phyloP scores from a whole-genome alignment of 805 yeast species.

The Pichia pseudocactophila region DNA sequence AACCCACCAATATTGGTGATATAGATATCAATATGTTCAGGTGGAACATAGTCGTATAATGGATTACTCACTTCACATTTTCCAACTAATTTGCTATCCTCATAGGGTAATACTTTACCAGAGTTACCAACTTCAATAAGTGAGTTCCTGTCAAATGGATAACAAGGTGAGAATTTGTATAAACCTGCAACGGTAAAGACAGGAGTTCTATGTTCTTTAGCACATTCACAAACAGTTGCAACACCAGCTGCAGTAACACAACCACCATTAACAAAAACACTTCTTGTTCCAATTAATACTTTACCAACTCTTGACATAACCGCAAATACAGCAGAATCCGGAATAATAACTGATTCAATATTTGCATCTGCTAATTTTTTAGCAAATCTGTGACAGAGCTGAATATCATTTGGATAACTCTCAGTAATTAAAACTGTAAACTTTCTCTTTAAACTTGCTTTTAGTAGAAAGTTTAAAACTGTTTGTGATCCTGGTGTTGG shows the following conservation, averaged over 20 bases:
- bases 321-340: slow-evolving; percentile 88
- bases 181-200: slow-evolving; percentile 93
- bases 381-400: slow-evolving; percentile 70
- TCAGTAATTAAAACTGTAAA: slow-evolving; percentile 91
- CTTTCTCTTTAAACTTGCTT: slow-evolving; percentile 82
- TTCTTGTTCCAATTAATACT: slow-evolving; percentile 84
- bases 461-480: slow-evolving; percentile 74
- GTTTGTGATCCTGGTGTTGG: slow-evolving; percentile 95
- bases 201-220: slow-evolving; percentile 91
- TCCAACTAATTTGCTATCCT: slow-evolving; percentile 59
- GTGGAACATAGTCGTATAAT: slow-evolving; percentile 80
- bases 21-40: slow-evolving; percentile 88
- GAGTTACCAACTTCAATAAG: slow-evolving; percentile 88
- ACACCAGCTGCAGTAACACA: slow-evolving; percentile 85
- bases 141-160: slow-evolving; percentile 80
- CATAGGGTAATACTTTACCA: slow-evolving; percentile 76
- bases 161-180: slow-evolving; percentile 84
- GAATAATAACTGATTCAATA: slow-evolving; percentile 82
- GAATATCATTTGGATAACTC: slow-evolving; percentile 82
- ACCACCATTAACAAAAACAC: slow-evolving; percentile 96
- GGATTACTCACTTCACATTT: slow-evolving; percentile 81
- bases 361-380: slow-evolving; percentile 72
- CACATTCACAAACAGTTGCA: slow-evolving; percentile 89
- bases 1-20: slow-evolving; percentile 95
- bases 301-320: slow-evolving; percentile 97